Evolutionary conservation across 2,329 filamentous ascomycete genomes (phyloP), one percentile per base, ranked within the genome.

Genomic region (Lasiodiplodia theobromae): DNA sequence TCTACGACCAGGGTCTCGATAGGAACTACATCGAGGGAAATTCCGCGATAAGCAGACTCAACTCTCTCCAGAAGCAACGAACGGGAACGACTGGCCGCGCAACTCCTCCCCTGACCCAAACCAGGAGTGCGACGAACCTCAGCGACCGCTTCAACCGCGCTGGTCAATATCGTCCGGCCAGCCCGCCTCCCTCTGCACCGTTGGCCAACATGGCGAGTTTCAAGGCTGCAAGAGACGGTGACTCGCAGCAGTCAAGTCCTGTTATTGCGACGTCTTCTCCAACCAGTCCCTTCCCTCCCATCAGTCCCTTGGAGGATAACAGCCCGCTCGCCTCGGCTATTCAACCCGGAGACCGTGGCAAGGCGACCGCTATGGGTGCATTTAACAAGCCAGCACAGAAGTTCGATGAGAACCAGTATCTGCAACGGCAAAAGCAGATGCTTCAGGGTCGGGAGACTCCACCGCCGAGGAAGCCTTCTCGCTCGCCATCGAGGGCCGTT

Each of bases 341-440:
- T 14, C 88, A 92, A 69, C 90, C 92, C 0, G 89, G 89, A 71
- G 94, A 97, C 73, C 84, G 88, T 57, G 93, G 92, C 64, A 97
- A 96, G 76, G 92, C 92, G 5, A 96, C 93, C 0, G 91, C 92
- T 0, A 83, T 89, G 79, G 88, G 89, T 37, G 82, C 88, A 0
- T 91, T 91, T 78, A 91, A 91, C 71, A 93, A 93, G 75, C 92
- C 94, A 1, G 81, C 83, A 2, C 87, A 91, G 63, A 87, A 89
- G 8, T 97, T 96, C 73, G 93, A 97, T 74, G 94, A 97, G 75
- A 88, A 91, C 23, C 92, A 93, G 74, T 97, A 93, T 74, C 87
- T 92, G 5, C 91, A 96, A 75, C 88, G 93, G 54, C 92, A 97
- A 75, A 82, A 92, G 58, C 92, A 94, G 77, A 87, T 97, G 77